Evolutionary conservation across 2,329 filamentous ascomycete species (phyloP), one percentile per base, ranked within the genome.

Genomic region (Colletotrichum orchidophilum): DNA sequence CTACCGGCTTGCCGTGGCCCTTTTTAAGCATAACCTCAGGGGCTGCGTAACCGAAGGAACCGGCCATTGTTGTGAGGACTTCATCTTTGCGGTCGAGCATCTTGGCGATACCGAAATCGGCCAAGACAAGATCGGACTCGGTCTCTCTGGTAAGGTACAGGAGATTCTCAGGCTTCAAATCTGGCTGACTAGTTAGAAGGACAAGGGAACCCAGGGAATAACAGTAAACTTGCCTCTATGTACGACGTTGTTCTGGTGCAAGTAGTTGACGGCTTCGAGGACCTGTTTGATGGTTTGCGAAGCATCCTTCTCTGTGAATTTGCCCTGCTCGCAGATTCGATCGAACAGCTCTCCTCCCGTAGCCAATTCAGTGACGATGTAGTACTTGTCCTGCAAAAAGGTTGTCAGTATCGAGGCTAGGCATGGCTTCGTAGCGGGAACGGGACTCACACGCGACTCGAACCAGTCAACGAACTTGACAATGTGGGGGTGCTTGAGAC

Each of bases 401-500:
- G 18, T 52, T 63, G 55, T 57, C 31, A 55, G 72, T 15, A 13
- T 29, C 70, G 52, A 27, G 46, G 11, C 7, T 53, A 55, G 31
- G 5, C 13, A 24, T n/a, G 46, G 59, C 29, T n/a, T 50, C 27
- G 46, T 63, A 57, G 46, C n/a, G 58, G 29, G 49, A 26, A 42
- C 27, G 29, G 42, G 50, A 78, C 91, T 75, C 84, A 97, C 95
- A 84, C 95, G 94, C 67, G 96, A 98, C 85, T 99, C 96, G 80
- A 99, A 99, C 96, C 96, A 99, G 82, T 99, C 96, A 76, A 96
- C 93, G 80, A 99, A 99, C 76, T 92, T 92, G 84, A 99, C 96
- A 80, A 99, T 99, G 83, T 98, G 94, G 63, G 94, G 93, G 81
- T 99, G 96, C 79, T 95, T 90, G 79, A 99, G 90, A 70, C 90